Base-by-base conservation (phyloP, 1,284 basidiomycete species). In the Agroathelia rolfsii region DNA sequence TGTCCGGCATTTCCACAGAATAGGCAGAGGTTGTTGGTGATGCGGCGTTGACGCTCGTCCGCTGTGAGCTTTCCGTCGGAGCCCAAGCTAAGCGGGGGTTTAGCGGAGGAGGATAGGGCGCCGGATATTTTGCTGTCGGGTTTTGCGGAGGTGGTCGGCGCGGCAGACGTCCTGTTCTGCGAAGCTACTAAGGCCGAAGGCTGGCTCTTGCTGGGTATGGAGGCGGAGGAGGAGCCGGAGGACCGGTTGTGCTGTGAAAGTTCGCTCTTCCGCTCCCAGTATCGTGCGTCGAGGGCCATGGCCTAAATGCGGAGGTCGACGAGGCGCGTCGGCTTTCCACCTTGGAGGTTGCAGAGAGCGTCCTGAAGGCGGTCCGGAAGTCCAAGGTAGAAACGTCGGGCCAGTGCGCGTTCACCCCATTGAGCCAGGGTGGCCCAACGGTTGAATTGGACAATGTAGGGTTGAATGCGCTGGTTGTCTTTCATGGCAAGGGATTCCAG, bases 1-100 rank as follows among this genome's bases (percentile, higher is more conserved):
- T 48, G 46, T 10, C 38, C 34, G 2, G 24, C n/a, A 4, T 20
- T 29, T 2, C 40, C 35, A 20, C 44, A 47, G 32, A 34, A 44
- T n/a, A 46, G 18, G 32, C 44, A 49, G n/a, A 48, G 38, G 11
- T 40, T 38, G 6, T 34, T 26, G n/a, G 35, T 20, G 3, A 36
- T 13, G 0, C 32, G 32, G n/a, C 38, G 32, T 14, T 43, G 20
- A 0, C 24, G 20, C 15, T 48, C 45, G 5, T 23, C 32, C 0
- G 34, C 4, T 9, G 34, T 30, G 0, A 45, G 33, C 6, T 35
- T 38, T 0, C 37, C 5, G n/a, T 34, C 26, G 7, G 26, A 30
- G 1, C 33, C 28, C 0, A 35, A n/a, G n/a, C n/a, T n/a, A n/a
- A n/a, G n/a, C n/a, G n/a, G n/a, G n/a, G n/a, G n/a, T n/a, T n/a